Evolutionary conservation across 306 rosid genomes (phyloP), one percentile per base, ranked within the genome.

Genomic region (Castanea sativa): DNA sequence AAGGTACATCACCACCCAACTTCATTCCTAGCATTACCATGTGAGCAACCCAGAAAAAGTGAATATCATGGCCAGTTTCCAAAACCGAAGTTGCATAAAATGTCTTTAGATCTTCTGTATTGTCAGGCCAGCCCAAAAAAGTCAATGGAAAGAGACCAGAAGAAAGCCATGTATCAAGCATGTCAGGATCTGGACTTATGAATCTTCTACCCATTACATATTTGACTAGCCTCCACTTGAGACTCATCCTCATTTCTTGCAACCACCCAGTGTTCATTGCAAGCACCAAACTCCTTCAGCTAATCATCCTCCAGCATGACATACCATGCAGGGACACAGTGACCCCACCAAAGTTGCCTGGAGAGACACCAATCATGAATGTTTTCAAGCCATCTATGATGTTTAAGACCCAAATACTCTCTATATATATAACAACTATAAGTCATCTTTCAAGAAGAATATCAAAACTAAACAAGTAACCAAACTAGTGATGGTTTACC

Each of bases 281-380:
- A 86, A 45, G 81, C 90, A 55, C 99, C 97, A 55, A 90, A 80
- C 81, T 95, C 97, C 88, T 84, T 87, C 71, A 83, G 84, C 30
- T 58, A 53, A 73, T 91, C 98, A 84, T 88, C 96, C 76, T 93
- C 94, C 74, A 87, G 75, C 21, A 87, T 76, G 63, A 87, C 91
- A 68, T 93, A 93, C 98, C 97, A 95, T 30, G 98, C 98, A 83
- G 99, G 99, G 77, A 95, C 81, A 32, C 88, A 91, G 79, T 95
- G 99, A 78, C 98, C 99, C 97, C 99, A 95, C 99, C 99, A 95
- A 19, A 95, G 93, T 85, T 93, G 97, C 81, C 98, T 88, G 76
- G 97, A 95, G 87, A 95, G 74, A 81, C 98, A 93, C 98, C 99
- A 95, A 83, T 95, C 99, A 52, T 86, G 94, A 55, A 93, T 95